phyloP scores from a whole-genome alignment of 371 early-diverging fungal genomes.

The Synchytrium microbalum region DNA sequence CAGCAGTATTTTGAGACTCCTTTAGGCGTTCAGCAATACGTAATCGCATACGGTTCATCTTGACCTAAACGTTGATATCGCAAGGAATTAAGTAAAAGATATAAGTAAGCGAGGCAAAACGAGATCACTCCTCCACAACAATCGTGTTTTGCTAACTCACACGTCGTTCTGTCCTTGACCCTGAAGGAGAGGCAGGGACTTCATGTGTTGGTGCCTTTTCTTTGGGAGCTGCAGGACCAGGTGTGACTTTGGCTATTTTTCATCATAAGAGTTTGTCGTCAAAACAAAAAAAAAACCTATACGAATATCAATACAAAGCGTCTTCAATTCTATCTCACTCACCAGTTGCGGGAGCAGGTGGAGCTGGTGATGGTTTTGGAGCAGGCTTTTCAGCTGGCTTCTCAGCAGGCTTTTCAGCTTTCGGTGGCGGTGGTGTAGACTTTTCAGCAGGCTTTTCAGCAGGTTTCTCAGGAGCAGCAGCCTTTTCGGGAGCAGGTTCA shows the following conservation, averaged over 20 bases:
- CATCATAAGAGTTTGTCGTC: neutral
- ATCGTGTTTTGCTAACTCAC: constrained; percentile 14
- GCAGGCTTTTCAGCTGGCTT: constrained; percentile 31
- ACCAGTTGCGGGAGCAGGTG: constrained; percentile 28
- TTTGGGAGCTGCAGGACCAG: constrained; percentile 14
- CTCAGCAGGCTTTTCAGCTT: constrained; percentile 14
- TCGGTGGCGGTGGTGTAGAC: constrained; percentile 12
- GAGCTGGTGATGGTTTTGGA: constrained; percentile 14
- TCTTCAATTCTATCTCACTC: too few relatives aligned
- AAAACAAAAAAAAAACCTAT: neutral
- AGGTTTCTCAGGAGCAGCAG: constrained; percentile 21
- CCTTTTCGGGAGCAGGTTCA: constrained; percentile 14
- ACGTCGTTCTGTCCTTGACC: constrained; percentile 18
- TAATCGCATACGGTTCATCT: constrained; percentile 96
- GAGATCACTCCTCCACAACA: neutral
- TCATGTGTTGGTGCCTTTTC: constrained; percentile 9
- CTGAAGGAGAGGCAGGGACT: constrained; percentile 14
- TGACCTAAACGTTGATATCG: too few relatives aligned
- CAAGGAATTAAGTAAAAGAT: constrained; percentile 6
- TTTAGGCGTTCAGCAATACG: constrained; percentile 90
- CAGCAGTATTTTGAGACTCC: constrained; percentile 93
- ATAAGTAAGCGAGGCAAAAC: neutral
- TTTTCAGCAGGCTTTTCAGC: constrained; percentile 24
- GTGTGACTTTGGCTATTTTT: constrained; percentile 1
- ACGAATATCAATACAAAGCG: too few relatives aligned